phyloP scores from a whole-genome alignment of 495 filamentous ascomycete species.

The Podospora conica region DNA sequence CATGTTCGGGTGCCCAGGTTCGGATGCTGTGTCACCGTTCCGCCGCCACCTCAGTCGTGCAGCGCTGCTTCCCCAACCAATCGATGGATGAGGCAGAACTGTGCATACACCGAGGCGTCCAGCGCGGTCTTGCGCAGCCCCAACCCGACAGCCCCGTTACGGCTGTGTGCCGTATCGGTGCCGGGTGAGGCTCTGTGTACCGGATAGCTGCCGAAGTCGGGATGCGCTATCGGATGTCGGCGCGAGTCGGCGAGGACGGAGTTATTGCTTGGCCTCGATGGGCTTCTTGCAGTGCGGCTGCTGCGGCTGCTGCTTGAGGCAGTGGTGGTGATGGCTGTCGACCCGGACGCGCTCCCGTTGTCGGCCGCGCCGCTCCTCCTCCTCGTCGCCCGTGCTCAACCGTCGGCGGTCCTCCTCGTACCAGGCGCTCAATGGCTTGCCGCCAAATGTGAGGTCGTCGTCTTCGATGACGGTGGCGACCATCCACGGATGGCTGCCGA shows the following conservation, averaged over 20 bases:
- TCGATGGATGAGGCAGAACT: neutral
- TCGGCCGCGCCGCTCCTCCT: slow-evolving; percentile 41
- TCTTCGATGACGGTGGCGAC: slow-evolving; percentile 50
- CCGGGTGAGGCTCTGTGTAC: neutral
- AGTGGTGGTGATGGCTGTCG: slow-evolving; percentile 17
- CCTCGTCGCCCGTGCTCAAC: slow-evolving; percentile 29
- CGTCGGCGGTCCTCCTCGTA: slow-evolving; percentile 48
- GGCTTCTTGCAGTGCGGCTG: slow-evolving; percentile 8
- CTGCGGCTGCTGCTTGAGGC: slow-evolving; percentile 10
- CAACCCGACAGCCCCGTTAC: neutral
- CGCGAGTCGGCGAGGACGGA: neutral
- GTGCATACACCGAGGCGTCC: neutral
- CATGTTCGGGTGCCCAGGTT: neutral
- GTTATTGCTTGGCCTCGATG: slow-evolving; percentile 14
- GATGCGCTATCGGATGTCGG: neutral
- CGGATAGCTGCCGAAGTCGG: neutral
- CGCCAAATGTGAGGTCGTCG: slow-evolving; percentile 51
- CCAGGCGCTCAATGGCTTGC: slow-evolving; percentile 49
- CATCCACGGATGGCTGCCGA: slow-evolving; percentile 40
- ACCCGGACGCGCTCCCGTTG: slow-evolving; percentile 28
- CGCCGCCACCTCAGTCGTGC: neutral
- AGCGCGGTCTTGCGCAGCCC: neutral
- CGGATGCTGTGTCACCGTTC: neutral
- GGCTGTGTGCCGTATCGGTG: neutral
- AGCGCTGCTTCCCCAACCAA: neutral